These are phyloP conservation scores for Trebouxia sp. DNA, from an alignment of 139 green algal genomes.

Conservation along the genomic window DNA sequence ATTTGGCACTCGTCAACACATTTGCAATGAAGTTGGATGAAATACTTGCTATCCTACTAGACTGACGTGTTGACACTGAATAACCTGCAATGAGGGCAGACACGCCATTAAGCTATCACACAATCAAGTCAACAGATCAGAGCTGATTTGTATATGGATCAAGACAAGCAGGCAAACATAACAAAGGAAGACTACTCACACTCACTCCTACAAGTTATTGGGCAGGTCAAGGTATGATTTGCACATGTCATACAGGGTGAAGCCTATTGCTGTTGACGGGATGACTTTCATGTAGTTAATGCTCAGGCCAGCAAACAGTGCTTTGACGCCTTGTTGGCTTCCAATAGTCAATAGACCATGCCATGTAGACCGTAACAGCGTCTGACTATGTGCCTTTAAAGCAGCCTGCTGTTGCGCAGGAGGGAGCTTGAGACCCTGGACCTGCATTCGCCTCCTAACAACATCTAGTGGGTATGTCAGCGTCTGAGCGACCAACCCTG, in stretches of 20 bases:
- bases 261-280: conserved; percentile 90
- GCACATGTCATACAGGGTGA: conserved; percentile 84
- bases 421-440: conserved; percentile 36
- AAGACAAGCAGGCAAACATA: not conserved
- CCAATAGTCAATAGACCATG: conserved; percentile 57
- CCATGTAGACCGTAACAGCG: conserved; percentile 10
- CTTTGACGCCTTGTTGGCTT: conserved; percentile 45
- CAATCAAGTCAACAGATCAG: not conserved
- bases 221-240: conserved; percentile 69
- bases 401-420: conserved; percentile 8
- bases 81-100: no score
- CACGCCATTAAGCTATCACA: no score
- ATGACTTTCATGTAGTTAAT: conserved; percentile 97
- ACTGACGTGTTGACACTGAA: no score
- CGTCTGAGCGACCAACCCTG: conserved; percentile 88
- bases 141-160: no score
- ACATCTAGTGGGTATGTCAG: conserved; percentile 87
- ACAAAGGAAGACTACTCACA: not conserved
- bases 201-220: conserved; percentile 14
- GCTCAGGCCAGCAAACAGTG: conserved; percentile 72
- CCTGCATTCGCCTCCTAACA: conserved; percentile 90
- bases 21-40: no score
- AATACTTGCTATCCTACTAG: no score
- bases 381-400: not conserved
- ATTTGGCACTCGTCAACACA: no score